Evolutionary conservation across 2,329 filamentous ascomycete species (phyloP), one percentile per base, ranked within the genome.

Genomic region (Xylariaceae sp.): DNA sequence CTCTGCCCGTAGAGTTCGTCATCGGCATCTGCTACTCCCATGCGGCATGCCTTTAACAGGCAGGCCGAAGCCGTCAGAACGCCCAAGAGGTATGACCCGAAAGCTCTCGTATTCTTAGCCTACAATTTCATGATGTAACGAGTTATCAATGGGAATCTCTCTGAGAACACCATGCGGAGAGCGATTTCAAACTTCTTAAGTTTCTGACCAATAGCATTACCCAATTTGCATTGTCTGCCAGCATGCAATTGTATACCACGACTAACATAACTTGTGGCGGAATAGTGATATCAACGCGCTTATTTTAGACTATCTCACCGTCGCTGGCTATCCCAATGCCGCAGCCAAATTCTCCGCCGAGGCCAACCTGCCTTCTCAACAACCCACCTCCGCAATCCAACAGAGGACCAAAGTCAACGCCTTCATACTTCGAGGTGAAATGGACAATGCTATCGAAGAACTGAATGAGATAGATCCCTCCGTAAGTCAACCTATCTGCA

Each of bases 131-230:
- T 64, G 64, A 60, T 68, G 64, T 49, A 95, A 89, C 76, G 79
- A 74, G 74, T 79, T 85, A 85, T 89, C 86, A 95, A 96, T 99
- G 94, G 94, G 94, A 99, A 99, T 99, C 94, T 99, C 95, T 99
- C 94, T 87, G 89, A 97, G 89, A 80, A 82, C 76, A 74, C 69
- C 72, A 80, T 99, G 94, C 89, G 86, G 94, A 99, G 84, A 90
- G 71, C 77, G 74, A 78, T 85, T 89, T 85, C 63, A 62, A 27
- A 33, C 38, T 43, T 44, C 48, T 22, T 41, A 46, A 31, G 17
- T 46, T 42, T 7, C 22, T 51, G 3, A 19, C 62, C 55, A 9
- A 22, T 40, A 31, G 11, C 35, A 18, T 27, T 11, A 2, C 19
- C 5, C 33, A 15, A 41, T 30, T 32, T 6, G 39, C 43, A 36